Percentiles rank a stretch among this genome's conserved stretches.
Conservation (phyloP, 2,329 filamentous ascomycete genomes). For the Capronia americana region DNA sequence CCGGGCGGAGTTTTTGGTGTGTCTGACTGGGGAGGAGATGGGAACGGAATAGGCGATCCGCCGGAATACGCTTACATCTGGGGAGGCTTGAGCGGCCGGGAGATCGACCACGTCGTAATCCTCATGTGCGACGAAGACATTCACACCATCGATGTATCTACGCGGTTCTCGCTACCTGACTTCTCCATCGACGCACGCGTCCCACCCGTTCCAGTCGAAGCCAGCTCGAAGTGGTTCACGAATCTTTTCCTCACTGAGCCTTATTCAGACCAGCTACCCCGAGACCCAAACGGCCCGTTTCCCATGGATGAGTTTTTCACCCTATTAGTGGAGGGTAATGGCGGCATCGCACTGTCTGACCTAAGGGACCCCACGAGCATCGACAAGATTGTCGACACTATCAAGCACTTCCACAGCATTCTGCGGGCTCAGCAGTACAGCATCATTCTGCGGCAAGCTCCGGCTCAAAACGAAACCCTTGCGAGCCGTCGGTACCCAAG, state of each 20-base stretch:
- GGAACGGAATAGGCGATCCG: not conserved
- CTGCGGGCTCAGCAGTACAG: not conserved
- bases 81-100: not conserved
- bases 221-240: slow-evolving; percentile 2
- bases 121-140: slow-evolving; percentile 7
- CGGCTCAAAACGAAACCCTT: not conserved
- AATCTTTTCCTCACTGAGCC: not conserved
- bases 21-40: not conserved
- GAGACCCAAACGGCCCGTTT: not conserved
- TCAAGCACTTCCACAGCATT: slow-evolving; percentile 4
- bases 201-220: not conserved
- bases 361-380: not conserved
- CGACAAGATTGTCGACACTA: slow-evolving; percentile 1
- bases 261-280: not conserved
- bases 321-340: not conserved
- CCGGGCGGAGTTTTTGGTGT: not conserved
- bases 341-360: not conserved
- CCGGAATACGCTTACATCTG: slow-evolving; percentile 1
- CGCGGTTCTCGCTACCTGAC: not conserved
- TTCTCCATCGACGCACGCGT: not conserved
- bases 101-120: slow-evolving; percentile 4
- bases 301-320: not conserved
- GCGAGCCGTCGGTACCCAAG: not conserved
- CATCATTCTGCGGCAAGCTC: not conserved
- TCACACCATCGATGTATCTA: not conserved